A percentile compares a stretch with the other conserved stretches of the same genome.
phyloP scores from a whole-genome alignment of 2,329 filamentous ascomycete species.

The Cercospora canescens region DNA sequence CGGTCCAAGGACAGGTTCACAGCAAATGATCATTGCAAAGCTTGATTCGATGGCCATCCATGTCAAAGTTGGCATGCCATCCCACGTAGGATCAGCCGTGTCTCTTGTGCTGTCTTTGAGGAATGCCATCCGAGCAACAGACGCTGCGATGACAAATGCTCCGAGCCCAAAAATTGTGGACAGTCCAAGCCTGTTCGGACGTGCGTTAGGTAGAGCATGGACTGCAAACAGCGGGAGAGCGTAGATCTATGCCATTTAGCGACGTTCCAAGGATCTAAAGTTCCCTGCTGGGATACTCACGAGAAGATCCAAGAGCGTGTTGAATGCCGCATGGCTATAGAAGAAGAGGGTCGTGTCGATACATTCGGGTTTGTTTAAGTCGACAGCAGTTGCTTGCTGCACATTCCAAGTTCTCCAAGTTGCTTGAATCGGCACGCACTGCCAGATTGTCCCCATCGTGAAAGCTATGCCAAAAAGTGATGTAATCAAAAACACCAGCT shows the following conservation, averaged over 20 bases:
- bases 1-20: slow-evolving; percentile 26
- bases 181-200: slow-evolving; percentile 25
- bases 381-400: background rate
- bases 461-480: slow-evolving; percentile 25
- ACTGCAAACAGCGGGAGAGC: slow-evolving; percentile 33
- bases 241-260: slow-evolving; percentile 24
- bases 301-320: slow-evolving; percentile 30
- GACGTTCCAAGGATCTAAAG: no score
- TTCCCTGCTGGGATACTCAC: slow-evolving; percentile 16
- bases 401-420: slow-evolving; percentile 25
- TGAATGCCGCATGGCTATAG: slow-evolving; percentile 32
- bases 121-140: slow-evolving; percentile 29
- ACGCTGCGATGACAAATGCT: slow-evolving; percentile 30
- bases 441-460: slow-evolving; percentile 28
- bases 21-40: slow-evolving; percentile 30
- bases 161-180: slow-evolving; percentile 29
- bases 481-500: slow-evolving; percentile 14
- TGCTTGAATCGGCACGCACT: slow-evolving; percentile 26
- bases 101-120: slow-evolving; percentile 22
- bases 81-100: slow-evolving; percentile 28
- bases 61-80: slow-evolving; percentile 24
- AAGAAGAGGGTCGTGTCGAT: slow-evolving; percentile 27
- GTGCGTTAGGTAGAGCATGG: slow-evolving; percentile 26
- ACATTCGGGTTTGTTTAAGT: slow-evolving; percentile 16
- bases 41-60: slow-evolving; percentile 33